Evolutionary conservation across 805 yeast genomes (phyloP).

Genomic region (Myxozyma melibiosi): DNA sequence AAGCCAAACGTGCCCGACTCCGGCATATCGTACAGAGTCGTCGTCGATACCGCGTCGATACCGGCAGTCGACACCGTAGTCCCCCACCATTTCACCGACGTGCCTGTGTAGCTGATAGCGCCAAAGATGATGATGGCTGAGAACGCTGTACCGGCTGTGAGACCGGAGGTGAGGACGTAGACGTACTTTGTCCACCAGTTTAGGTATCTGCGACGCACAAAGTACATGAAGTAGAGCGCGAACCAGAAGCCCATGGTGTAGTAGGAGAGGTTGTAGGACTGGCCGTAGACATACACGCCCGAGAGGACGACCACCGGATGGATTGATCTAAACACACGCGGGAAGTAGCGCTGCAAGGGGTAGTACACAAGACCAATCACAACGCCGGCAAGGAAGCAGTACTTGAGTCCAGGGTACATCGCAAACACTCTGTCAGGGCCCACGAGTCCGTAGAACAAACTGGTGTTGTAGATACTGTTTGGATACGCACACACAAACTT

Average conservation of each 20-base stretch:
- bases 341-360: slow-evolving; percentile 14
- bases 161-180: slow-evolving; percentile 63
- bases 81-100: slow-evolving; percentile 59
- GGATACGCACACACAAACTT: slow-evolving; percentile 49
- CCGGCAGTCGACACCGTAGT: slow-evolving; percentile 40
- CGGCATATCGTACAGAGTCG: slow-evolving; percentile 9
- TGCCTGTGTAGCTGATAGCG: slow-evolving; percentile 43
- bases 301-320: slow-evolving; percentile 34
- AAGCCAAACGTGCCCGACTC: slow-evolving; percentile 7
- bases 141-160: slow-evolving; percentile 71
- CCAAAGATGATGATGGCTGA: slow-evolving; percentile 61
- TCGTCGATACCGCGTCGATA: slow-evolving; percentile 18
- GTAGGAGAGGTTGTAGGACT: slow-evolving; percentile 17
- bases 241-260: slow-evolving; percentile 21
- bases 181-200: slow-evolving; percentile 79
- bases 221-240: slow-evolving; percentile 60
- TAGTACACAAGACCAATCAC: slow-evolving; percentile 21
- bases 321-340: slow-evolving; percentile 8
- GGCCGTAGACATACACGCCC: slow-evolving; percentile 28
- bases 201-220: slow-evolving; percentile 55
- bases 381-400: slow-evolving; percentile 32
- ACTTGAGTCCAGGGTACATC: slow-evolving; percentile 32
- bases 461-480: slow-evolving; percentile 51
- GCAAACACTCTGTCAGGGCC: slow-evolving; percentile 55
- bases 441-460: slow-evolving; percentile 59